Conservation (phyloP, 805 yeast species). For the Wickerhamiella siamensis region DNA sequence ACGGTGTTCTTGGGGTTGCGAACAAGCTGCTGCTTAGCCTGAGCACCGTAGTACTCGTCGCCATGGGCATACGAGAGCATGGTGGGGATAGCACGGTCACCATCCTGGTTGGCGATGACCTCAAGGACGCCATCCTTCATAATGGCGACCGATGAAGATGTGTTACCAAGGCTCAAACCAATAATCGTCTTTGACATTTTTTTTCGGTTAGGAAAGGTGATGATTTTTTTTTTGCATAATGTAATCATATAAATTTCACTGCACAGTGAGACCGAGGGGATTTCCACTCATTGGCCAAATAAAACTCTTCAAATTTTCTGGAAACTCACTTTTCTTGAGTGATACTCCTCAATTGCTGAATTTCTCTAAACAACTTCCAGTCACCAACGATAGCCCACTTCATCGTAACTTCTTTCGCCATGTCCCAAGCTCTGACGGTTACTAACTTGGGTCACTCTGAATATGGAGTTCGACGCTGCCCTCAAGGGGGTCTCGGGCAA, state of each 20-base stretch:
- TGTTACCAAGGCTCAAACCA: slow-evolving; percentile 94
- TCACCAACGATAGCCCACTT: no score
- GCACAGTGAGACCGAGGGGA: no score
- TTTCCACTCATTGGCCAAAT: no score
- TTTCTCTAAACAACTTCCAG: no score
- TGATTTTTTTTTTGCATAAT: neutral
- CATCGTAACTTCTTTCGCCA: no score
- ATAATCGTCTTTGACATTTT: slow-evolving; percentile 39
- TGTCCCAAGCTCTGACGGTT: no score
- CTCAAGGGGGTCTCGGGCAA: slow-evolving; percentile 17
- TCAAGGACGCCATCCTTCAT: slow-evolving; percentile 80
- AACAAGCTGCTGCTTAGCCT: slow-evolving; percentile 81
- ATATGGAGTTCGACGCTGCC: slow-evolving; percentile 9
- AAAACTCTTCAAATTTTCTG: no score
- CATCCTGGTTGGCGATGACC: slow-evolving; percentile 97
- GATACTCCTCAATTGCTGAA: no score
- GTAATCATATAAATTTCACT: neutral
- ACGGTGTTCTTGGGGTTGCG: slow-evolving; percentile 83
- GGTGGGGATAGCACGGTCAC: slow-evolving; percentile 94
- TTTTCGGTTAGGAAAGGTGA: neutral
- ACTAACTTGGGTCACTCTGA: neutral
- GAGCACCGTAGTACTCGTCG: slow-evolving; percentile 95
- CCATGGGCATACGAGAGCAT: slow-evolving; percentile 80
- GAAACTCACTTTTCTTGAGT: no score
- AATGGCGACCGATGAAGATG: slow-evolving; percentile 83